These are phyloP conservation scores for Amylocarpus encephaloides DNA, from an alignment of 2,329 filamentous ascomycete genomes.

Conservation along the genomic window DNA sequence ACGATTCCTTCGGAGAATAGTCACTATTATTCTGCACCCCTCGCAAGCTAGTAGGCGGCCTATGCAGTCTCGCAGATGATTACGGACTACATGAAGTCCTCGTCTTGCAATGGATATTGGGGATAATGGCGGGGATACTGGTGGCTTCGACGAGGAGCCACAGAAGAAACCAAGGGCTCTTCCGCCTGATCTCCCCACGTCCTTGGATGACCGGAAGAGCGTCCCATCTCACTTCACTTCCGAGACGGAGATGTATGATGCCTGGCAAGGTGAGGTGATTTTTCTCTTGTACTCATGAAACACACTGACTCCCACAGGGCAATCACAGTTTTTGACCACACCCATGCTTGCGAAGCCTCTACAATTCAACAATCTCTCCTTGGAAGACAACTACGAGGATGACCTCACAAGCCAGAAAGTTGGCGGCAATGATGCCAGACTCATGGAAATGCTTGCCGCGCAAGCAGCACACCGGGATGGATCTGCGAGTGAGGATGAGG, in stretches of 20 bases:
- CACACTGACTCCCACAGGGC: conserved; percentile 50
- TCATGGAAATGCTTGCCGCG: conserved; percentile 94
- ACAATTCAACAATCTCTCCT: conserved; percentile 71
- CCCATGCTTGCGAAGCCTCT: conserved; percentile 79
- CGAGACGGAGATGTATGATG: conserved; percentile 97
- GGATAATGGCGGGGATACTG: conserved; percentile 41
- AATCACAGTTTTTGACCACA: conserved; percentile 89
- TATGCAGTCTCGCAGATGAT: conserved; percentile 21
- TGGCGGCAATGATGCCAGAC: conserved; percentile 74
- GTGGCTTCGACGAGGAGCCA: conserved; percentile 53
- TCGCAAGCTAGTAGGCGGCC: neutral
- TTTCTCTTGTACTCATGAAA: conserved; percentile 6
- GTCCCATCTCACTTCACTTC: conserved; percentile 55
- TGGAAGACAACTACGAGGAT: conserved; percentile 74
- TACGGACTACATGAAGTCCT: conserved; percentile 25
- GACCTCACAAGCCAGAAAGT: conserved; percentile 44
- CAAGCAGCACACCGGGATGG: conserved; percentile 81
- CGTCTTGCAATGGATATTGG: conserved; percentile 51
- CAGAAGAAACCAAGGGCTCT: conserved; percentile 44
- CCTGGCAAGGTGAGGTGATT: conserved; percentile 73
- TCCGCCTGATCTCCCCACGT: conserved; percentile 81
- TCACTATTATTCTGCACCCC: neutral
- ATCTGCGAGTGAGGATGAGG: conserved; percentile 69
- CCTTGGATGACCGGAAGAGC: conserved; percentile 77
- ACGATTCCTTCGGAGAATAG: neutral